Evolutionary conservation across 2,329 filamentous ascomycete genomes (phyloP).

Genomic region (Dothideomycetidae sp.): DNA sequence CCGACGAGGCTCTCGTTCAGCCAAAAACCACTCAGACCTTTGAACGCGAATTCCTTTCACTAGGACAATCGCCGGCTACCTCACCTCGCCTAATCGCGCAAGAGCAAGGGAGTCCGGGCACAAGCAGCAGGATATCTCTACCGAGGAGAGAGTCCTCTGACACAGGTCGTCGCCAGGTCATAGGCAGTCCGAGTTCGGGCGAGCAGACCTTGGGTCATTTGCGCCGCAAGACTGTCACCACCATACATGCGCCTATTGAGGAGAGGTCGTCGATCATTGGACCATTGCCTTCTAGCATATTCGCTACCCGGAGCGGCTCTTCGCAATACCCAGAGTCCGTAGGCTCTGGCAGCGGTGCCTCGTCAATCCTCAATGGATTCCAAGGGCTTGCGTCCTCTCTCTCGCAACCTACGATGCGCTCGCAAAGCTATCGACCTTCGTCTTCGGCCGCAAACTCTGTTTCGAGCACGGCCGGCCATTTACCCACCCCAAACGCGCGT

Average conservation of each 20-base stretch:
- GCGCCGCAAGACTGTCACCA: conserved; percentile 34
- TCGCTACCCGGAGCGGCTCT: conserved; percentile 45
- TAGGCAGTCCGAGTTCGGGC: conserved; percentile 17
- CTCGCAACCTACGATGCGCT: conserved; percentile 8
- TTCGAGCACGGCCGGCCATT: conserved; percentile 14
- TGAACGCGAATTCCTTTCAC: conserved; percentile 10
- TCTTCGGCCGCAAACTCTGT: conserved; percentile 20
- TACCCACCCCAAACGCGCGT: conserved; percentile 46
- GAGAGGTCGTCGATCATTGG: conserved; percentile 25
- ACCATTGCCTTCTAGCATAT: conserved; percentile 33
- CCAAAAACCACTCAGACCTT: conserved; percentile 6
- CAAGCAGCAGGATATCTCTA: conserved; percentile 18
- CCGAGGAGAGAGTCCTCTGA: conserved; percentile 20
- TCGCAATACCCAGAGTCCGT: conserved; percentile 3
- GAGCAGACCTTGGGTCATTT: conserved; percentile 31
- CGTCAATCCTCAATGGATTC: conserved; percentile 27
- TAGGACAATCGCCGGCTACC: conserved; percentile 5
- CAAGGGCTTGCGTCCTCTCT: conserved; percentile 16
- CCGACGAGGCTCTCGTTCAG: conserved; percentile 10
- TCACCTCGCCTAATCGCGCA: conserved; percentile 3
- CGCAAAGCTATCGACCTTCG: conserved; percentile 13
- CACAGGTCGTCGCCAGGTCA: conserved; percentile 2
- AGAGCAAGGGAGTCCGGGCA: conserved; percentile 12
- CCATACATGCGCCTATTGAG: conserved; percentile 31
- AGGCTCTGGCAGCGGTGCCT: conserved; percentile 21